Percentiles rank a stretch among this genome's conserved stretches.
Conservation (phyloP, 192 early-diverging fungal genomes). For the Coemansia sp. region DNA sequence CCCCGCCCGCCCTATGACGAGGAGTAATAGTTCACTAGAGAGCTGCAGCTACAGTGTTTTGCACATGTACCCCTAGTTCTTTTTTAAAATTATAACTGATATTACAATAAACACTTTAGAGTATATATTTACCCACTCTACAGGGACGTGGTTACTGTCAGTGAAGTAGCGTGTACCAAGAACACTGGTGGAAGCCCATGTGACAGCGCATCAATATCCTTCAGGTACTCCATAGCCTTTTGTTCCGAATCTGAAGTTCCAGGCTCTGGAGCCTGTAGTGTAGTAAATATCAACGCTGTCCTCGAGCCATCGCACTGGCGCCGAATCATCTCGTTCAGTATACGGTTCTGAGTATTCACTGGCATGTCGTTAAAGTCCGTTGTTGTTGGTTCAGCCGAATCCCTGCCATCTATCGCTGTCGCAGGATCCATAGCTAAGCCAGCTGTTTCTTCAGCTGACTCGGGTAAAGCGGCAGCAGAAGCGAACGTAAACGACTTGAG, state of each 20-base stretch:
- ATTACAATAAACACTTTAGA: too few species aligned
- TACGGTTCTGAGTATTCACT: conserved; percentile 59
- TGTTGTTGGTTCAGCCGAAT: neutral
- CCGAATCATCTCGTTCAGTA: conserved; percentile 68
- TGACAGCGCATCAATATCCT: conserved; percentile 58
- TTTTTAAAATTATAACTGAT: too few species aligned
- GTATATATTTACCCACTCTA: too few species aligned
- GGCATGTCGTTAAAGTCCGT: conserved; percentile 64
- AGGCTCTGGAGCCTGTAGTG: conserved; percentile 61
- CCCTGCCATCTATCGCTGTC: neutral
- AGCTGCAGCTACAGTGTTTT: too few species aligned
- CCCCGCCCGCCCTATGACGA: too few species aligned
- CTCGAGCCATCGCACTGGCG: conserved; percentile 47
- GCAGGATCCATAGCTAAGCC: neutral
- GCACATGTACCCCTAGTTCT: too few species aligned
- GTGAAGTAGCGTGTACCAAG: too few species aligned
- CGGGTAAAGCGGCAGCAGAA: neutral
- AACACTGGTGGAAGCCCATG: conserved; percentile 52
- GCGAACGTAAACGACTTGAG: conserved; percentile 7
- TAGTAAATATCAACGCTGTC: conserved; percentile 65
- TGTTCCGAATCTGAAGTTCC: conserved; percentile 55
- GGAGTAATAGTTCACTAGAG: too few species aligned
- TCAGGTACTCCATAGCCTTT: conserved; percentile 57
- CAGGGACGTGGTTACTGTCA: too few species aligned
- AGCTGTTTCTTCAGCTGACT: neutral